A percentile compares a stretch with the other conserved stretches of the same genome.
Evolutionary conservation across 805 yeast genomes (phyloP).

Genomic region (Teunomyces kruisii): DNA sequence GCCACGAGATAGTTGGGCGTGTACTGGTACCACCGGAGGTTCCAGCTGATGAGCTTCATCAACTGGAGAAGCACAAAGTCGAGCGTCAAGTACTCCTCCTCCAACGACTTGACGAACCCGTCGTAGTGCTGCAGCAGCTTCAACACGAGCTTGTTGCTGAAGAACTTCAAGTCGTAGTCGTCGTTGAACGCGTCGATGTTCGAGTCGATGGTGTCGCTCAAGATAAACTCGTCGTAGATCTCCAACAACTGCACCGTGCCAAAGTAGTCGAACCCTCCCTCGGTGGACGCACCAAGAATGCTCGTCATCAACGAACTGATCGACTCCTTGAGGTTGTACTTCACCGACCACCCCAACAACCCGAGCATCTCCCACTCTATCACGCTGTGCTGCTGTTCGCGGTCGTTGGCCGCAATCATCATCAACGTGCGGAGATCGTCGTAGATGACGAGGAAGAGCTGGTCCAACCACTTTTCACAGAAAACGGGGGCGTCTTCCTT

Average conservation of each 20-base stretch:
- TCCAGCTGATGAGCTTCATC: constrained; percentile 58
- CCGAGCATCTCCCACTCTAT: constrained; percentile 78
- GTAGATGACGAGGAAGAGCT: constrained; percentile 65
- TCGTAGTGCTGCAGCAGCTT: constrained; percentile 17
- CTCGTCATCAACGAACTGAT: constrained; percentile 42
- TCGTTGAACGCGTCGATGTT: constrained; percentile 31
- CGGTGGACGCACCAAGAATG: constrained; percentile 48
- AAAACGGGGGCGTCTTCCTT: constrained; percentile 16
- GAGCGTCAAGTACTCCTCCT: constrained; percentile 27
- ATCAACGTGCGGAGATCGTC: constrained; percentile 50
- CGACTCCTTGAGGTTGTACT: constrained; percentile 37
- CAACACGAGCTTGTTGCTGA: constrained; percentile 35
- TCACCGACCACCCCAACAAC: constrained; percentile 46
- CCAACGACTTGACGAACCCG: constrained; percentile 23
- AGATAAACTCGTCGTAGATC: constrained; percentile 43
- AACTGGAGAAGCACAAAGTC: constrained; percentile 33
- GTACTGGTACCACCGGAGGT: constrained; percentile 63
- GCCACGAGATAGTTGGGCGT: constrained; percentile 42
- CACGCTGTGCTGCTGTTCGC: constrained; percentile 49
- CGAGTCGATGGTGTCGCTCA: constrained; percentile 34
- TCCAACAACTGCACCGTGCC: constrained; percentile 52
- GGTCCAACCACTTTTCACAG: constrained; percentile 81
- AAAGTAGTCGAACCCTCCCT: constrained; percentile 62
- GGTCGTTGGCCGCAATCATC: constrained; percentile 21
- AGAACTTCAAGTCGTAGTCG: constrained; percentile 25